Evolutionary conservation across 192 early-diverging fungal genomes (phyloP).

Genomic region (Lobosporangium transversale): DNA sequence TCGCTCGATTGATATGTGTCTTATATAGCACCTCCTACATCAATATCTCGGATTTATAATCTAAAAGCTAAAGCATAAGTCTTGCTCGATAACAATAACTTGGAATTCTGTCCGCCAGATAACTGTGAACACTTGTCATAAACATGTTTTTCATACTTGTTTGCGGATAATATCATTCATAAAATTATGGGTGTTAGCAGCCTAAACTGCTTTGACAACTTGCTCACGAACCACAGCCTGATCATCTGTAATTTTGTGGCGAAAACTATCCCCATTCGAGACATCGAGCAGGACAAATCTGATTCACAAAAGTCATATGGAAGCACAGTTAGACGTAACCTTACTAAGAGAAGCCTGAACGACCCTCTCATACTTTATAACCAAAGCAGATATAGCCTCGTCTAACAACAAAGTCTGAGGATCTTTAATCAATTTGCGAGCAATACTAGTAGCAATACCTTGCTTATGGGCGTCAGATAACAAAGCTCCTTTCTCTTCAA

Average conservation of each 20-base stretch:
- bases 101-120: conserved; percentile 73
- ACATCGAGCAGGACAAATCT: conserved; percentile 46
- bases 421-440: conserved; percentile 62
- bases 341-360: conserved; percentile 58
- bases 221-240: conserved; percentile 52
- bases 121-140: conserved; percentile 66
- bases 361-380: conserved; percentile 55
- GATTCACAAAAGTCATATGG: conserved; percentile 62
- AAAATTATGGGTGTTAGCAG: conserved; percentile 66
- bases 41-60: conserved; percentile 74
- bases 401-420: conserved; percentile 69
- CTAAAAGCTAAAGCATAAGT: conserved; percentile 83
- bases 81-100: conserved; percentile 78
- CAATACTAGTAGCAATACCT: conserved; percentile 60
- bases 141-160: conserved; percentile 69
- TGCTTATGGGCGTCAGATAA: neutral
- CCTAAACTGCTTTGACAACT: conserved; percentile 55
- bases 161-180: conserved; percentile 54
- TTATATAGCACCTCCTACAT: conserved; percentile 81
- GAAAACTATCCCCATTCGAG: conserved; percentile 60
- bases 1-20: conserved; percentile 74
- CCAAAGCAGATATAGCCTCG: too few relatives aligned
- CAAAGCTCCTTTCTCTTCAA: neutral
- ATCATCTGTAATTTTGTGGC: conserved; percentile 59
- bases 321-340: conserved; percentile 58